These are phyloP conservation scores for Odonthalia washingtoniensis DNA, from an alignment of 31 red algal species.

Conservation along the genomic window DNA sequence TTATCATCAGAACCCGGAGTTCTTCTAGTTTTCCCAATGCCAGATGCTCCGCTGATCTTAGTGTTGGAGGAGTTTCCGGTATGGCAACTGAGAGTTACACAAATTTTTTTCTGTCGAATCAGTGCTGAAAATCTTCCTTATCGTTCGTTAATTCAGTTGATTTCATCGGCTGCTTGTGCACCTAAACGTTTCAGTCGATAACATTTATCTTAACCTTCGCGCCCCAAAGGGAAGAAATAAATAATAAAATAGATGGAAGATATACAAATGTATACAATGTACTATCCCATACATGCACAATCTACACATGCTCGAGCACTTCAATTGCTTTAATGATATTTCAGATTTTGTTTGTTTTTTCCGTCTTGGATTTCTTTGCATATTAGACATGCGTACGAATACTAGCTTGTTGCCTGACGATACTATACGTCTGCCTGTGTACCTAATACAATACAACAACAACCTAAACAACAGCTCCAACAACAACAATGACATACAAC, in stretches of 20 bases:
- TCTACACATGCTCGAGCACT: neutral
- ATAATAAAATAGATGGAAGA: constrained; percentile 3
- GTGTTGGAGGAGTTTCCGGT: constrained; percentile 54
- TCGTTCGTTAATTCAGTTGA: constrained; percentile 20
- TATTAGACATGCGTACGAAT: too few species aligned
- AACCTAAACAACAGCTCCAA: too few species aligned
- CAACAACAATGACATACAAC: too few species aligned
- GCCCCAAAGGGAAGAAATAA: neutral
- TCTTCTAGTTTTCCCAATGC: constrained; percentile 34
- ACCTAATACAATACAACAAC: too few species aligned
- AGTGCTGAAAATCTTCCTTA: neutral
- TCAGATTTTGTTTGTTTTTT: too few species aligned
- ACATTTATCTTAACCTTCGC: constrained; percentile 21
- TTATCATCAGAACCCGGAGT: constrained; percentile 64
- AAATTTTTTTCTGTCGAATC: constrained; percentile 31
- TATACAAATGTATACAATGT: neutral
- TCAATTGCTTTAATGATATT: neutral
- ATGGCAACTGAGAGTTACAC: constrained; percentile 65
- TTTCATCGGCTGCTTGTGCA: constrained; percentile 31
- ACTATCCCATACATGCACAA: neutral
- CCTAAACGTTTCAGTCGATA: constrained; percentile 73
- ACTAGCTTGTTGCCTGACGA: too few species aligned
- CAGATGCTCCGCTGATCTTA: neutral
- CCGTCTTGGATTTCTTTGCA: too few species aligned
- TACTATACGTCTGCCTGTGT: too few species aligned